Evolutionary conservation across 2,329 filamentous ascomycete genomes (phyloP).

Genomic region (Penicillium nordicum): DNA sequence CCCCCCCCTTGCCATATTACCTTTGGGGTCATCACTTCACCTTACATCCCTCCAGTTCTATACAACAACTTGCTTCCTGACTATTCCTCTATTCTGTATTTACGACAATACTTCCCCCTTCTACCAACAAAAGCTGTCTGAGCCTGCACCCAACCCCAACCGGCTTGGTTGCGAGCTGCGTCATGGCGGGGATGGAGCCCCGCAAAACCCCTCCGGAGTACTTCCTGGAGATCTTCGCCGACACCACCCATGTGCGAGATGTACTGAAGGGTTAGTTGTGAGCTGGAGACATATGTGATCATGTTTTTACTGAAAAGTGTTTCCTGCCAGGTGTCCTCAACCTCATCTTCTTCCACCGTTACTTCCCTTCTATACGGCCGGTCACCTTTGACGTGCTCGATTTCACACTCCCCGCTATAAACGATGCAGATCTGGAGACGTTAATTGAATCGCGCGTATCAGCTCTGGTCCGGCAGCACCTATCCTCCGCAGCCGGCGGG

Average conservation of each 20-base stretch:
- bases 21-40: slow-evolving; percentile 7
- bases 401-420: slow-evolving; percentile 81
- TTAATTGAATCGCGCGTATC: slow-evolving; percentile 86
- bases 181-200: slow-evolving; percentile 55
- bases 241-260: slow-evolving; percentile 83
- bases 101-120: not conserved
- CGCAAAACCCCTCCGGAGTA: slow-evolving; percentile 73
- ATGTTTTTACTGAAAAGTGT: not conserved
- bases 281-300: too few relatives aligned
- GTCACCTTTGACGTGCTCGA: slow-evolving; percentile 85
- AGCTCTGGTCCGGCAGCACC: slow-evolving; percentile 71
- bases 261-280: slow-evolving; percentile 74
- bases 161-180: slow-evolving; percentile 14
- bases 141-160: not conserved
- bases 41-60: not conserved
- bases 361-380: slow-evolving; percentile 83
- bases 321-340: slow-evolving; percentile 71
- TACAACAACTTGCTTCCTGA: not conserved
- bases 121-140: not conserved
- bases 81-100: not conserved
- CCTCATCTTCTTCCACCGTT: slow-evolving; percentile 98
- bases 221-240: slow-evolving; percentile 88
- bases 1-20: slow-evolving; percentile 12
- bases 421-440: slow-evolving; percentile 86
- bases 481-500: slow-evolving; percentile 58